phyloP scores from a whole-genome alignment of 805 yeast genomes.

The Saturnispora halmiae region DNA sequence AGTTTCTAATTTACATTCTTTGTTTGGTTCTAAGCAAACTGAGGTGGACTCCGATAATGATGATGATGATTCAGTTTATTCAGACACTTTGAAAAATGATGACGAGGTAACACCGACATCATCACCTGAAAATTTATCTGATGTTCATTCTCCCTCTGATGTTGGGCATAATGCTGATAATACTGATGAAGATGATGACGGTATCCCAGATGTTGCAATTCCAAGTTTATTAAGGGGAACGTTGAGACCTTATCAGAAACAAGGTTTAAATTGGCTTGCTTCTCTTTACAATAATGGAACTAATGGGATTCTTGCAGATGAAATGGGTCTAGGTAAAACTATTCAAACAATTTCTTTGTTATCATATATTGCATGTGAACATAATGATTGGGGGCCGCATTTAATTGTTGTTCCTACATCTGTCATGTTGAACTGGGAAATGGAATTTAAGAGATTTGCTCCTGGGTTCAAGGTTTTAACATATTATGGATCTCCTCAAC shows the following conservation, averaged over 20 bases:
- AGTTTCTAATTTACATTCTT: constrained; percentile 28
- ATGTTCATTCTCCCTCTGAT: too few species aligned
- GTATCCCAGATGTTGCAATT: constrained; percentile 63
- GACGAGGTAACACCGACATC: constrained; percentile 28
- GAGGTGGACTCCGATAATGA: constrained; percentile 19
- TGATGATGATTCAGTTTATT: constrained; percentile 31
- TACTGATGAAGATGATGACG: constrained; percentile 16
- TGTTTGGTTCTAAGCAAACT: constrained; percentile 24
- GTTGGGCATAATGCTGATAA: too few species aligned
- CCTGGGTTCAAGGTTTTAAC: constrained; percentile 96
- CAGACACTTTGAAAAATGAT: constrained; percentile 19
- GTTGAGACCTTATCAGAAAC: constrained; percentile 85
- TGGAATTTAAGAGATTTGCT: constrained; percentile 97
- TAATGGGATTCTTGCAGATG: constrained; percentile 96
- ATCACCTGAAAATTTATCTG: constrained; percentile 27
- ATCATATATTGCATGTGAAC: constrained; percentile 85
- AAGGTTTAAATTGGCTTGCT: constrained; percentile 95
- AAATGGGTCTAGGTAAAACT: constrained; percentile 97
- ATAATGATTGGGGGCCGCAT: constrained; percentile 97
- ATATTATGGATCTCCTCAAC: constrained; percentile 94
- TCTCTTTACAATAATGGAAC: constrained; percentile 86
- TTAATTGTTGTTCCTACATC: constrained; percentile 95
- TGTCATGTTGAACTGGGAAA: constrained; percentile 97
- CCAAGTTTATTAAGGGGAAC: constrained; percentile 76
- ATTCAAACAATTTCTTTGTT: constrained; percentile 88